phyloP scores from a whole-genome alignment of 768 basidiomycete genomes.

The Rhodotorula sphaerocarpa region DNA sequence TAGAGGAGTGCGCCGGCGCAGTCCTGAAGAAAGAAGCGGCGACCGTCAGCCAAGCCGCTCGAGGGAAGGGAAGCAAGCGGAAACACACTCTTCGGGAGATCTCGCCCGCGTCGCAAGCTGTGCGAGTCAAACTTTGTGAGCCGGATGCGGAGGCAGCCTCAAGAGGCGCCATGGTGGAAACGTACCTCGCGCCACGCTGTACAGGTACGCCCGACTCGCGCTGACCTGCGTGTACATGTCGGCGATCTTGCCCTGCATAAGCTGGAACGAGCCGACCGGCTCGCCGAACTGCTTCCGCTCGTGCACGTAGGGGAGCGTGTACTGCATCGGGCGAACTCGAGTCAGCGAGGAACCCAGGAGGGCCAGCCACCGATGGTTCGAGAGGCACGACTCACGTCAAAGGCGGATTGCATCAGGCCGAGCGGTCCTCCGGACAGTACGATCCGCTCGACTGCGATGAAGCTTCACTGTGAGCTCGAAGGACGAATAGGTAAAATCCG shows the following conservation, averaged over 20 bases:
- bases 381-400: constrained; percentile 51
- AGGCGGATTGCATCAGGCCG: constrained; percentile 93
- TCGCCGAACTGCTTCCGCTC: constrained; percentile 84
- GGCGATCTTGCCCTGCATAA: constrained; percentile 74
- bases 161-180: too few species aligned
- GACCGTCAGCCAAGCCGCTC: background rate
- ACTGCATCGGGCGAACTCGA: background rate
- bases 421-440: constrained; percentile 87
- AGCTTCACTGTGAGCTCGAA: constrained; percentile 28
- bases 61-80: background rate
- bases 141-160: too few species aligned
- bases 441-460: constrained; percentile 58
- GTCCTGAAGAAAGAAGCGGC: constrained; percentile 51
- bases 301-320: constrained; percentile 60
- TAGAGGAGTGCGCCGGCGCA: constrained; percentile 92
- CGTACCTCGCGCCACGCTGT: constrained; percentile 76
- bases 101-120: constrained; percentile 39
- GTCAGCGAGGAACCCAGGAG: background rate
- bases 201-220: constrained; percentile 81
- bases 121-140: background rate
- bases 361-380: too few species aligned
- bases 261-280: constrained; percentile 79
- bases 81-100: constrained; percentile 41
- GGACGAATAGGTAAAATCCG: too few species aligned
- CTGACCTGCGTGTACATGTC: constrained; percentile 61